A percentile compares a stretch with the other conserved stretches of the same genome.
Evolutionary conservation across 202 grass and related monocot species (phyloP).

Genomic region (Zizania palustris): DNA sequence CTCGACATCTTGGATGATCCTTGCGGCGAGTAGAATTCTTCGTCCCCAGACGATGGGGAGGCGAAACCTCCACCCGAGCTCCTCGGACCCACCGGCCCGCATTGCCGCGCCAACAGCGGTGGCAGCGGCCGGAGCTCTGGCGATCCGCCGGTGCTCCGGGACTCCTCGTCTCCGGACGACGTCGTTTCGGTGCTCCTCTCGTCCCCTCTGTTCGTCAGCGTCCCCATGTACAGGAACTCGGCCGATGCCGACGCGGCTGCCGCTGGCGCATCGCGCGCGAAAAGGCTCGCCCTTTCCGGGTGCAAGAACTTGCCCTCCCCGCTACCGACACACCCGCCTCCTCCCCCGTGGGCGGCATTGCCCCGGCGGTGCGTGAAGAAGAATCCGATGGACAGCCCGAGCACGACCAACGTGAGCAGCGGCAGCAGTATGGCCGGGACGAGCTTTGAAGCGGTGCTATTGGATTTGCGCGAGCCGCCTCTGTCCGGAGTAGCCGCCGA

Average conservation of each 20-base stretch:
- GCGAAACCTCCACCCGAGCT: slow-evolving; percentile 32
- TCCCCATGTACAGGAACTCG: slow-evolving; percentile 43
- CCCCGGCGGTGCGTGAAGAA: slow-evolving; percentile 61
- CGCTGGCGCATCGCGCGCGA: slow-evolving; percentile 46
- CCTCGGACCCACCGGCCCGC: slow-evolving; percentile 39
- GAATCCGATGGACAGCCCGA: slow-evolving; percentile 61
- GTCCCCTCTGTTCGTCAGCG: slow-evolving; percentile 21
- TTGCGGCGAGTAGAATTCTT: slow-evolving; percentile 81
- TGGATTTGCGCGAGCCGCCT: slow-evolving; percentile 36
- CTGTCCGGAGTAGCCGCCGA: slow-evolving; percentile 15
- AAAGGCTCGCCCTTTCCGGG: slow-evolving; percentile 79
- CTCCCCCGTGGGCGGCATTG: slow-evolving; percentile 34
- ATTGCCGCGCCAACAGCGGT: slow-evolving; percentile 75
- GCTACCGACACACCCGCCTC: slow-evolving; percentile 37
- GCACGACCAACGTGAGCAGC: slow-evolving; percentile 60
- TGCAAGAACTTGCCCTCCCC: slow-evolving; percentile 49
- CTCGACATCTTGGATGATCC: slow-evolving; percentile 56
- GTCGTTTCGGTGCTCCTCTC: slow-evolving; percentile 59
- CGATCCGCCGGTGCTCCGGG: slow-evolving; percentile 56
- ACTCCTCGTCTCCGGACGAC: slow-evolving; percentile 54
- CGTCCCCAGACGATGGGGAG: slow-evolving; percentile 61
- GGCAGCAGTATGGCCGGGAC: slow-evolving; percentile 67
- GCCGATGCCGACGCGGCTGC: slow-evolving; percentile 22
- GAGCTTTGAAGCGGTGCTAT: slow-evolving; percentile 61
- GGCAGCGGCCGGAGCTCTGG: slow-evolving; percentile 90